phyloP scores from a whole-genome alignment of 2,329 filamentous ascomycete species.

The Ampelomyces quisqualis region DNA sequence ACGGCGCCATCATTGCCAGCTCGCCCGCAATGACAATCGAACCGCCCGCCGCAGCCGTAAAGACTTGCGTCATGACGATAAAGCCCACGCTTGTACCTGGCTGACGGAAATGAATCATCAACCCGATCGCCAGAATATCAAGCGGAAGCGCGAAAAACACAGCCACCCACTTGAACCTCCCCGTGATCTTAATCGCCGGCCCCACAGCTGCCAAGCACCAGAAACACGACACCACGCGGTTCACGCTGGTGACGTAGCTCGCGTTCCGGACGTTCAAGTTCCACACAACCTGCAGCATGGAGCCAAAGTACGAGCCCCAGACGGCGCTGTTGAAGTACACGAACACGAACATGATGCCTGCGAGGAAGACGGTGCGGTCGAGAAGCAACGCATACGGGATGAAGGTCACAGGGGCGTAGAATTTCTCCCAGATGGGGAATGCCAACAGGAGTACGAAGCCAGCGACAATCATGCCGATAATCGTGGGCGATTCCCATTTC shows the following conservation, averaged over 20 bases:
- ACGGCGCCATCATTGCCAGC: constrained; percentile 37
- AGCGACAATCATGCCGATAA: constrained; percentile 48
- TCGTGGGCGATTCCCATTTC: constrained; percentile 42
- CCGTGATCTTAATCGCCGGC: constrained; percentile 20
- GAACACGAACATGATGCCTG: constrained; percentile 52
- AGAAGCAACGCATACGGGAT: constrained; percentile 52
- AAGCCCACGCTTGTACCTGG: constrained; percentile 39
- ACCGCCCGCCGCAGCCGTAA: constrained; percentile 38
- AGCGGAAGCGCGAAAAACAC: constrained; percentile 33
- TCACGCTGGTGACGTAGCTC: constrained; percentile 45
- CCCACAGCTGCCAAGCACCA: constrained; percentile 29
- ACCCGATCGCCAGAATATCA: constrained; percentile 36
- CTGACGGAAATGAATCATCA: constrained; percentile 45
- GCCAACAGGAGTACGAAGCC: constrained; percentile 40
- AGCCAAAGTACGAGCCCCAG: constrained; percentile 49
- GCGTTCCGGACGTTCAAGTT: constrained; percentile 36
- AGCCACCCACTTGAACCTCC: constrained; percentile 30
- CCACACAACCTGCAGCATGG: constrained; percentile 45
- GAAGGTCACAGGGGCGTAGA: constrained; percentile 44
- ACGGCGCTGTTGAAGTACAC: constrained; percentile 37
- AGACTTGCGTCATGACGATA: constrained; percentile 40
- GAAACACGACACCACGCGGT: constrained; percentile 41
- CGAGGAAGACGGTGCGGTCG: constrained; percentile 55
- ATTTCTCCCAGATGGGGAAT: constrained; percentile 48
- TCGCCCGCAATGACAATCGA: constrained; percentile 38